Evolutionary conservation across 495 filamentous ascomycete genomes (phyloP), one percentile per base, ranked within the genome.

Genomic region (Penicillium waksmanii): DNA sequence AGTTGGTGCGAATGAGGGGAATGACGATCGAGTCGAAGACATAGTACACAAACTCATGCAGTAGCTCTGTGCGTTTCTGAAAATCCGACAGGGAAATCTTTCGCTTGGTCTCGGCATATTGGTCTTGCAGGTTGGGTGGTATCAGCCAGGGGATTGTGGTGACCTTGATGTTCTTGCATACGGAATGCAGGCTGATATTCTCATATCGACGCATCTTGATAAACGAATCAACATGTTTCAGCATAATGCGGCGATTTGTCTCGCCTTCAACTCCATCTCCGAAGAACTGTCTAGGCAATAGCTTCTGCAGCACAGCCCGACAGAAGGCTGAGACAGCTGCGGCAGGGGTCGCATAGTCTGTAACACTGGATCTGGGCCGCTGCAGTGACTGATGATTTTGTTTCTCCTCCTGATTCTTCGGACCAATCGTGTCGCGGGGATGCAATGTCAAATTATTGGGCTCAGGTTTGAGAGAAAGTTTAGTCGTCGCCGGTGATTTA

Each of bases 1-100:
- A 98, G 66, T 95, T 90, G 19, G 83, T 82, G 15, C 91, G 87
- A 51, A 98, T 82, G 1, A 98, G 83, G 7, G 95, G 95, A 60
- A 97, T 91, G 17, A 98, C 65, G 27, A 98, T 78, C 0, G 92
- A 96, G 64, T 98, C 94, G 62, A 98, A 93, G 2, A 96, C 59
- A 71, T 93, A 98, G 74, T 96, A 98, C 0, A 97, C 61, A 55
- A 97, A 87, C 66, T 98, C 95, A 49, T 85, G 73, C 33, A 96
- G 83, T 5, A 98, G 77, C 68, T 97, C 89, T 17, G 69, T 80
- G 8, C 95, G 87, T 74, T 97, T 97, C 21, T 78, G 71, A 31
- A 83, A 70, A 62, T 98, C 95, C 1, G 90, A 85, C 43, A 80
- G 69, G 18, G 90, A 86, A 33, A 89, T 80, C 43, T 89, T 93